These are phyloP conservation scores for Tulasnella sp. DNA, from an alignment of 768 basidiomycete genomes.

Conservation along the genomic window DNA sequence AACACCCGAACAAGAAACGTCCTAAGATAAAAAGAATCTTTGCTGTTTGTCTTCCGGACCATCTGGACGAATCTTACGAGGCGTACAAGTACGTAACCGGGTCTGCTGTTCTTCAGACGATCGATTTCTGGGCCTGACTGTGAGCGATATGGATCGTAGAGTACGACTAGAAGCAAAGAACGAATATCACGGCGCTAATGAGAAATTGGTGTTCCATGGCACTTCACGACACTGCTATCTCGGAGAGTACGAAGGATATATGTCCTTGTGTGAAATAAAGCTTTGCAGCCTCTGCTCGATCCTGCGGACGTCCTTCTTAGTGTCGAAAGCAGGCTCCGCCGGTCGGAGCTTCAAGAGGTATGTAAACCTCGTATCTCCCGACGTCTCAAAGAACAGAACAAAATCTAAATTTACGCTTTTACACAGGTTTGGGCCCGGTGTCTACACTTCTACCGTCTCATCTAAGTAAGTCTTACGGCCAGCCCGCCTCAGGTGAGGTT, in stretches of 20 bases:
- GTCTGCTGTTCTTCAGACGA: background rate
- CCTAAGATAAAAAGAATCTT: background rate
- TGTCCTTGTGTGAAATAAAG: background rate
- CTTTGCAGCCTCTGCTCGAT: slow-evolving; percentile 12
- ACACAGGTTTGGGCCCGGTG: slow-evolving; percentile 3
- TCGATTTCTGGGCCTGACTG: background rate
- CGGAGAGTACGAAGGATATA: background rate
- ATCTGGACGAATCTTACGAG: background rate
- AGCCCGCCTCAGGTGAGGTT: background rate
- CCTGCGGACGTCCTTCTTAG: slow-evolving; percentile 11
- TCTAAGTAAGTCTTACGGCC: background rate
- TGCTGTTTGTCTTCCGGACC: background rate
- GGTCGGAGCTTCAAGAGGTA: background rate
- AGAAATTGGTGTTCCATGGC: slow-evolving; percentile 12
- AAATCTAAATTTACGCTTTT: background rate
- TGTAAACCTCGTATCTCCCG: background rate
- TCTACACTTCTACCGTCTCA: slow-evolving; percentile 19
- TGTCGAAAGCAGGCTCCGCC: background rate
- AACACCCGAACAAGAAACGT: background rate
- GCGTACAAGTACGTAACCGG: background rate
- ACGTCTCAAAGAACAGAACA: background rate
- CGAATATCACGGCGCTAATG: background rate
- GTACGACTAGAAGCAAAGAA: background rate
- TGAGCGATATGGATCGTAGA: background rate
- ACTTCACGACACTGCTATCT: background rate